phyloP scores from a whole-genome alignment of 1,284 basidiomycete species.

The Naganishia liquefaciens region DNA sequence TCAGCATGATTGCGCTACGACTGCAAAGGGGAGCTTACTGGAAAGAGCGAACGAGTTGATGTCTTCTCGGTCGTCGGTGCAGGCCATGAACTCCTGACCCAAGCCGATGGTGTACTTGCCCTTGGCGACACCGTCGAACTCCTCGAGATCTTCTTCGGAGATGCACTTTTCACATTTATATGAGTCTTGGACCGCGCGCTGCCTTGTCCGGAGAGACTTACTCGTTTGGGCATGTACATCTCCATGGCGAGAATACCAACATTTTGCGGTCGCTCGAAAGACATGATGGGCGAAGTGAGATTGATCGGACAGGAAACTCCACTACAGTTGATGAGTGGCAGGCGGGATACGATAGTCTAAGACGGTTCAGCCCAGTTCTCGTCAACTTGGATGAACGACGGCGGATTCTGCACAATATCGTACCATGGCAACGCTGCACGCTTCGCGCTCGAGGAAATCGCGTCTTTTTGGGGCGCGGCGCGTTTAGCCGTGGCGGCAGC shows the following conservation, averaged over 20 bases:
- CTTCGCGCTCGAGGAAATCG: too few relatives aligned
- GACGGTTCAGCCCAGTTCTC: too few relatives aligned
- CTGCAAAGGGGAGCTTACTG: conserved; percentile 60
- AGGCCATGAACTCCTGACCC: conserved; percentile 97
- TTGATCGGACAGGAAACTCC: too few relatives aligned
- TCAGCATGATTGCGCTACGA: conserved; percentile 2
- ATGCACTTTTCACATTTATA: conserved; percentile 65
- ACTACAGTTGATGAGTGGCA: too few relatives aligned
- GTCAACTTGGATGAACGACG: too few relatives aligned
- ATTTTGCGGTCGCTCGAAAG: conserved; percentile 69
- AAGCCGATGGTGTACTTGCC: conserved; percentile 99
- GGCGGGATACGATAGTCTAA: too few relatives aligned
- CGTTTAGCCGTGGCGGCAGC: too few relatives aligned
- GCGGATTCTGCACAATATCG: too few relatives aligned
- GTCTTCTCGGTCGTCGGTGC: conserved; percentile 93
- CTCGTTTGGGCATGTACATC: conserved; percentile 89
- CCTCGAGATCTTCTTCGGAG: conserved; percentile 91
- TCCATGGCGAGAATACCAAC: conserved; percentile 90
- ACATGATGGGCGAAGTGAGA: conserved; percentile 15
- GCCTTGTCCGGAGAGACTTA: conserved; percentile 54
- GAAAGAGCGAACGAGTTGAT: conserved; percentile 97
- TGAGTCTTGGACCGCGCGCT: not conserved
- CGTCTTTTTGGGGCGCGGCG: too few relatives aligned
- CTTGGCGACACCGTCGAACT: conserved; percentile 89
- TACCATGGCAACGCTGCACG: too few relatives aligned